Base-by-base conservation (phyloP, 2,329 filamentous ascomycete species). In the Colletotrichum agaves region DNA sequence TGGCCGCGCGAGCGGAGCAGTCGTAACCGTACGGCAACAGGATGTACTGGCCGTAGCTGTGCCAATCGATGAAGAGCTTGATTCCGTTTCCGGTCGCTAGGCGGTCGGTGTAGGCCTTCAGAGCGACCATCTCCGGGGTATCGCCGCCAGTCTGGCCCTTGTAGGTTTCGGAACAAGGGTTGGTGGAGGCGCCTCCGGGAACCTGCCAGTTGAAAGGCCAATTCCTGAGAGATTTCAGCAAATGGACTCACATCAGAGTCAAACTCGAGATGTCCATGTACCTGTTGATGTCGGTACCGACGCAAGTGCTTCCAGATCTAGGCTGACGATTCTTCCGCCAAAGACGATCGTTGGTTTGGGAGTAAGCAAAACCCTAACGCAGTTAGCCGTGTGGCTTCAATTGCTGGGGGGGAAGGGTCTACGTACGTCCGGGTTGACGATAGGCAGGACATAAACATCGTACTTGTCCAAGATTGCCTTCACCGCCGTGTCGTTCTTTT, bases 381-480 rank as follows among this genome's bases (percentile, higher is more conserved):
- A 2, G 11, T 33, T 11, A 12, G 17, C 19, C 1, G 19, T 49
- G 15, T 35, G 6, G 1, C 0, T n/a, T 15, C 1, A 1, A 41
- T 13, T 46, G 3, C 33, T 49, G 7, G n/a, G 19, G n/a, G 19
- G 39, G 3, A 2, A 17, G 1, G 5, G 1, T 23, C 17, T 46
- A 12, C 78, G 72, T 73, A 84, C 87, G 62, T 90, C 88, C 0
- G 87, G 87, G 73, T 90, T 90, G 15, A 88, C 86, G 23, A 90
- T 78, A 3, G 88, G 88, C 68, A 90, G 82, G 71, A 91, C 83
- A 75, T 89, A 90, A 71, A 89, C 89, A 77, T 92, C 90, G 73
- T 88, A 90, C 62, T 82, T 86, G 75, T 90, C 83, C 23, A 91
- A 81, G 60, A 86, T 82, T 1, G 76, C 73, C 43, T 75, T 80